phyloP scores from a whole-genome alignment of 2,329 filamentous ascomycete species.

The Blumeriella jaapii region DNA sequence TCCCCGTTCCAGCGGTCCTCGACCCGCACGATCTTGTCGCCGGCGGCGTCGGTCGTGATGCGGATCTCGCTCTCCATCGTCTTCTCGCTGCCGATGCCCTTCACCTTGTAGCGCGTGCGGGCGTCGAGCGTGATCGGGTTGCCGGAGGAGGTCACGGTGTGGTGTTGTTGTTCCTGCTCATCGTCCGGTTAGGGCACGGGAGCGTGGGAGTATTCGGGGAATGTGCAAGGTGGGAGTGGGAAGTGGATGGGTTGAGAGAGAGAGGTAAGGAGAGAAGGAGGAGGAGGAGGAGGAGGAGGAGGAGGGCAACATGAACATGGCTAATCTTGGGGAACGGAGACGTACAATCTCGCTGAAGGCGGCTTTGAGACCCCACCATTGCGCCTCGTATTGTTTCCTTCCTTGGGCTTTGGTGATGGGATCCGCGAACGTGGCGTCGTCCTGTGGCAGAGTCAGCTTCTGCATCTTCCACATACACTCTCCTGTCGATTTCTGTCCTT shows the following conservation, averaged over 20 bases:
- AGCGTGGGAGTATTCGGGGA: not conserved
- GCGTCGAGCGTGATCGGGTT: constrained; percentile 50
- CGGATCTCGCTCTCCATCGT: constrained; percentile 36
- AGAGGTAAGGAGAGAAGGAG: not conserved
- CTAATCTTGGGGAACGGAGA: not conserved
- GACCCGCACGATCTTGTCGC: constrained; percentile 36
- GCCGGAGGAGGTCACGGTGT: constrained; percentile 40
- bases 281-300: not conserved
- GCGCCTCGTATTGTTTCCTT: constrained; percentile 37
- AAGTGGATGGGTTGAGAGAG: no score
- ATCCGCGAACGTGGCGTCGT: constrained; percentile 45
- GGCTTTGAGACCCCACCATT: constrained; percentile 46
- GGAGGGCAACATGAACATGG: no score
- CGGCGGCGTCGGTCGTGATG: constrained; percentile 32
- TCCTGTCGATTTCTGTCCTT: not conserved
- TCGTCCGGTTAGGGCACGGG: not conserved
- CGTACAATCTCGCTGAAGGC: constrained; percentile 42
- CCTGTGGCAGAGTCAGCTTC: constrained; percentile 15
- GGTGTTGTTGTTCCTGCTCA: constrained; percentile 34
- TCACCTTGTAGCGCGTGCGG: constrained; percentile 40
- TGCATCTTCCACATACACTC: not conserved
- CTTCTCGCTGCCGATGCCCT: constrained; percentile 40
- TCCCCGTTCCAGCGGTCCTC: constrained; percentile 45
- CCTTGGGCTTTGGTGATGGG: constrained; percentile 46
- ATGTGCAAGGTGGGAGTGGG: no score